phyloP scores from a whole-genome alignment of 768 basidiomycete genomes.

The Panaeolus papilionaceus region DNA sequence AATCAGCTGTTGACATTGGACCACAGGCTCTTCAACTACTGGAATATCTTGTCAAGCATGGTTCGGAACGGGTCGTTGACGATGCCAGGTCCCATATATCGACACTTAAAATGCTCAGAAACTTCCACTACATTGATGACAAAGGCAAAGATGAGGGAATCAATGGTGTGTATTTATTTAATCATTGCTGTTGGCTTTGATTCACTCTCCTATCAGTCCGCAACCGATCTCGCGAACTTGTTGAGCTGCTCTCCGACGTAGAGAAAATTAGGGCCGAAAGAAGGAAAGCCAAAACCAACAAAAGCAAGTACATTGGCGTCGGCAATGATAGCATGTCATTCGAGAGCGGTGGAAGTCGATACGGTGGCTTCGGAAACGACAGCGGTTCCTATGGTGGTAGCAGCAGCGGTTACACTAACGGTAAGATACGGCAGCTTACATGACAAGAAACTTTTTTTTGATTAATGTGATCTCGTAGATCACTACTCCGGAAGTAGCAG shows the following conservation, averaged over 20 bases:
- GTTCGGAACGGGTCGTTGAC: slow-evolving; percentile 96
- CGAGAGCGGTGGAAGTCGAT: slow-evolving; percentile 40
- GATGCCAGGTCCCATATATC: slow-evolving; percentile 95
- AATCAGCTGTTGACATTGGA: background rate
- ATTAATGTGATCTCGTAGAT: slow-evolving; percentile 21
- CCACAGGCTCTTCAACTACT: slow-evolving; percentile 86
- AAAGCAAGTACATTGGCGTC: slow-evolving; percentile 86
- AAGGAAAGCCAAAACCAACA: slow-evolving; percentile 90
- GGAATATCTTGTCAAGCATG: slow-evolving; percentile 96
- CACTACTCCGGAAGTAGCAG: slow-evolving; percentile 27
- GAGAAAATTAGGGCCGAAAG: slow-evolving; percentile 90
- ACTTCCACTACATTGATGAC: slow-evolving; percentile 98
- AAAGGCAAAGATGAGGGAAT: slow-evolving; percentile 98
- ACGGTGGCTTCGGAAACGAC: slow-evolving; percentile 55
- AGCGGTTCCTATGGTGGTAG: slow-evolving; percentile 33
- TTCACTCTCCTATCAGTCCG: slow-evolving; percentile 64
- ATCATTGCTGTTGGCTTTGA: background rate
- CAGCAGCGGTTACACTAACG: slow-evolving; percentile 34
- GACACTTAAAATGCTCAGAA: slow-evolving; percentile 96
- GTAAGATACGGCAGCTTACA: slow-evolving; percentile 20
- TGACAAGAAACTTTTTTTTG: slow-evolving; percentile 3
- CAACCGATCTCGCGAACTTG: slow-evolving; percentile 91
- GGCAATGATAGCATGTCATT: slow-evolving; percentile 81
- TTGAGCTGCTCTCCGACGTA: slow-evolving; percentile 90
- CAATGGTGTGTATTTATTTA: slow-evolving; percentile 67